Evolutionary conservation across 2,329 filamentous ascomycete genomes (phyloP).

Genomic region (Penicillium sp.): DNA sequence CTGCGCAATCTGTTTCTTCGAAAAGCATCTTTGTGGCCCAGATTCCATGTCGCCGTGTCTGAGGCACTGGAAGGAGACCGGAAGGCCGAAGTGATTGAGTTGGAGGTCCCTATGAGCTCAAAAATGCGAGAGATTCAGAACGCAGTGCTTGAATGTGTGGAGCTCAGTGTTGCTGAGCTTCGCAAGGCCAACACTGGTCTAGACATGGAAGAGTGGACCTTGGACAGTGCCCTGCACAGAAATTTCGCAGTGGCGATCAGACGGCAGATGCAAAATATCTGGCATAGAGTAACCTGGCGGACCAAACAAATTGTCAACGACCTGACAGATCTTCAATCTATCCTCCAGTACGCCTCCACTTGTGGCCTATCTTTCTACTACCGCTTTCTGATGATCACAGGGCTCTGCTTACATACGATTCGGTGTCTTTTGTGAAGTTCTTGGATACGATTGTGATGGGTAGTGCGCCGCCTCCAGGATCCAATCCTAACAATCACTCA

Average conservation of each 20-base stretch:
- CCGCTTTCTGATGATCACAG: slow-evolving; percentile 30
- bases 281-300: slow-evolving; percentile 94
- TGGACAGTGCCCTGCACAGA: slow-evolving; percentile 87
- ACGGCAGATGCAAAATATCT: slow-evolving; percentile 89
- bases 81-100: slow-evolving; percentile 94
- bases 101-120: slow-evolving; percentile 94
- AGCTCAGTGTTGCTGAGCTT: slow-evolving; percentile 88
- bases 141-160: slow-evolving; percentile 92
- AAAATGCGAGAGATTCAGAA: slow-evolving; percentile 91
- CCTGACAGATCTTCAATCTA: slow-evolving; percentile 74
- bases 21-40: slow-evolving; percentile 86
- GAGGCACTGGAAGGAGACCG: slow-evolving; percentile 85
- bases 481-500: slow-evolving; percentile 82
- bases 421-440: slow-evolving; percentile 87
- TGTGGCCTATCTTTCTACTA: not conserved
- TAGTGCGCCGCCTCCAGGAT: slow-evolving; percentile 82
- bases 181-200: slow-evolving; percentile 87
- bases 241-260: slow-evolving; percentile 89
- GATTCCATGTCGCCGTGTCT: slow-evolving; percentile 89
- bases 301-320: slow-evolving; percentile 94
- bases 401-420: slow-evolving; percentile 78
- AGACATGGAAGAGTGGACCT: slow-evolving; percentile 95
- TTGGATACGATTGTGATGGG: slow-evolving; percentile 91
- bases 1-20: slow-evolving; percentile 89
- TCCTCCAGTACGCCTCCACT: slow-evolving; percentile 62